Evolutionary conservation across 768 basidiomycete genomes (phyloP).

Genomic region (Cubamyces lactineus): DNA sequence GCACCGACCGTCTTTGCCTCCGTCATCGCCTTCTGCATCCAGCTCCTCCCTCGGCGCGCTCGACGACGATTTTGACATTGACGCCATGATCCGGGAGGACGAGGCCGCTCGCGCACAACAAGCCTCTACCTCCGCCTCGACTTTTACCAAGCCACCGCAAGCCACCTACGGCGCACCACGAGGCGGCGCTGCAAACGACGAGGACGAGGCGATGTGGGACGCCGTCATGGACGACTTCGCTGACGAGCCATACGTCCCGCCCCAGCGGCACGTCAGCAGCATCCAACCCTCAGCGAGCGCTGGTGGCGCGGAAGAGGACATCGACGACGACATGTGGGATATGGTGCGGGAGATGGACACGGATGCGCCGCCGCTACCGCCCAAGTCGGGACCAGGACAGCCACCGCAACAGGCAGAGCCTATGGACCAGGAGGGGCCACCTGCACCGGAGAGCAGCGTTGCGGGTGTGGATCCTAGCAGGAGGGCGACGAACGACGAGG

Average conservation of each 20-base stretch:
- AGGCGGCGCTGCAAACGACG: constrained; percentile 1
- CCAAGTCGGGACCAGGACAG: neutral
- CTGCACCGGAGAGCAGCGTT: neutral
- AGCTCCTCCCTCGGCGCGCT: constrained; percentile 24
- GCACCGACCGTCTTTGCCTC: constrained; percentile 44
- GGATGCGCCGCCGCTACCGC: neutral
- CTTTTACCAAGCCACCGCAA: neutral
- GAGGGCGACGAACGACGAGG: constrained; percentile 48
- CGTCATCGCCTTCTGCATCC: constrained; percentile 42
- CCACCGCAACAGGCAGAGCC: neutral
- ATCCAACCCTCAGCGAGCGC: constrained; percentile 24
- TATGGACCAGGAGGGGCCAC: neutral
- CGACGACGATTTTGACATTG: constrained; percentile 52
- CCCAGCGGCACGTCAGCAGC: neutral
- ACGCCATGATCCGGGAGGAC: constrained; percentile 52
- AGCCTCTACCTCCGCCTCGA: constrained; percentile 1
- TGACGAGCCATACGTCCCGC: constrained; percentile 19
- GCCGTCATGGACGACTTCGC: constrained; percentile 25
- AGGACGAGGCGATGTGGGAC: constrained; percentile 33
- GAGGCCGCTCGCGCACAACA: constrained; percentile 32
- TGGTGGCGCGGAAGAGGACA: constrained; percentile 59
- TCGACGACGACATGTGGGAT: constrained; percentile 77
- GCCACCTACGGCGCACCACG: neutral
- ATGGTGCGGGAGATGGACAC: constrained; percentile 60
- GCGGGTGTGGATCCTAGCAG: constrained; percentile 14